These are phyloP conservation scores for Penicillium freii DNA, from an alignment of 2,329 filamentous ascomycete genomes.

Conservation along the genomic window DNA sequence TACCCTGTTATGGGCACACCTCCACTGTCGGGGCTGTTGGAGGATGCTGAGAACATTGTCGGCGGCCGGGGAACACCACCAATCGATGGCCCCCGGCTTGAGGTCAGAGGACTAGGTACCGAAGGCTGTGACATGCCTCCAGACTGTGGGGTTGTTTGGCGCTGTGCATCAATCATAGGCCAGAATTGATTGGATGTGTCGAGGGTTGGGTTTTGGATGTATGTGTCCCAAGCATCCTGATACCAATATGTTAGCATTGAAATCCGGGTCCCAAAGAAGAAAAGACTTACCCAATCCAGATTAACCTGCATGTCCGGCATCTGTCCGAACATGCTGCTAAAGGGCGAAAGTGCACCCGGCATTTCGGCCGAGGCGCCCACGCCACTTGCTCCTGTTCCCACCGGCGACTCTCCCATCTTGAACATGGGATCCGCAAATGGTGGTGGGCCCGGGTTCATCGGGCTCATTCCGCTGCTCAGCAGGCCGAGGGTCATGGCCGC, in stretches of 20 bases:
- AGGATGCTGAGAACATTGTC: slow-evolving; percentile 17
- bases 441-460: slow-evolving; percentile 38
- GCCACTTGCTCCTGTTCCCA: slow-evolving; percentile 24
- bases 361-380: slow-evolving; percentile 33
- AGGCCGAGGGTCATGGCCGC: slow-evolving; percentile 71
- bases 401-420: slow-evolving; percentile 31
- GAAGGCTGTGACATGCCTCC: slow-evolving; percentile 18
- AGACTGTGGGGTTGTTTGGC: slow-evolving; percentile 23
- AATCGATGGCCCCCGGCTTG: slow-evolving; percentile 20
- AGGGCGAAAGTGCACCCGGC: slow-evolving; percentile 50
- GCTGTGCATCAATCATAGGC: slow-evolving; percentile 37
- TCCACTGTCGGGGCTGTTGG: slow-evolving; percentile 16
- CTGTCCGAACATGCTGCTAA: slow-evolving; percentile 54
- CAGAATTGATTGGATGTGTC: slow-evolving; percentile 43
- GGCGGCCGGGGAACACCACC: slow-evolving; percentile 15
- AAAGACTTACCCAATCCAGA: slow-evolving; percentile 60
- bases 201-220: slow-evolving; percentile 59
- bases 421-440: slow-evolving; percentile 30
- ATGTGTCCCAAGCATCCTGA: slow-evolving; percentile 67
- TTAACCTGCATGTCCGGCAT: slow-evolving; percentile 58
- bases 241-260: slow-evolving; percentile 26
- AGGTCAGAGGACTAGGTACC: slow-evolving; percentile 22
- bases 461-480: slow-evolving; percentile 62
- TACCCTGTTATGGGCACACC: slow-evolving; percentile 16
- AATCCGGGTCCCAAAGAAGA: background rate